Evolutionary conservation across 768 basidiomycete species (phyloP).

Genomic region (Termitomyces sp.): DNA sequence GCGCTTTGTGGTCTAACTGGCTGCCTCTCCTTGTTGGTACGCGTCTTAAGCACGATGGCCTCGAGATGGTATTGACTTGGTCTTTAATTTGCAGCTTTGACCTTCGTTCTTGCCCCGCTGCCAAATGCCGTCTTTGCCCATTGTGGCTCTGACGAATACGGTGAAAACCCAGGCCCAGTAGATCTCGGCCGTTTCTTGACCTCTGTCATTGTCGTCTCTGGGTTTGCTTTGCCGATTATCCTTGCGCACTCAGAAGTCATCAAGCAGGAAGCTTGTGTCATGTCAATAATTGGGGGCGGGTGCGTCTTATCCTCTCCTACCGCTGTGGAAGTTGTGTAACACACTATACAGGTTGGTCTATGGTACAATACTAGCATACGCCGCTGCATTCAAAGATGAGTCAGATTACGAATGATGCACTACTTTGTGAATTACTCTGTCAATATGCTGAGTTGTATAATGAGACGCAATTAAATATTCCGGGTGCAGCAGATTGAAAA

Average conservation of each 20-base stretch:
- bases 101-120: conserved; percentile 91
- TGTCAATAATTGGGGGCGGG: conserved; percentile 95
- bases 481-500: background rate
- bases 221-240: conserved; percentile 88
- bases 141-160: conserved; percentile 87
- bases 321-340: background rate
- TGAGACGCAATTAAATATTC: background rate
- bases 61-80: background rate
- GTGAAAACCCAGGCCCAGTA: conserved; percentile 61
- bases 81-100: conserved; percentile 51
- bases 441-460: conserved; percentile 9
- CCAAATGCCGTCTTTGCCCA: conserved; percentile 94
- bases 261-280: conserved; percentile 73
- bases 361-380: conserved; percentile 85
- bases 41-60: conserved; percentile 20
- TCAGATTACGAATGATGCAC: conserved; percentile 68
- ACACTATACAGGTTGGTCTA: conserved; percentile 61
- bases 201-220: conserved; percentile 83
- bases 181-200: conserved; percentile 97
- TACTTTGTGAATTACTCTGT: conserved; percentile 7
- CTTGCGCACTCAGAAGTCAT: conserved; percentile 91
- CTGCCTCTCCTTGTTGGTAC: conserved; percentile 91
- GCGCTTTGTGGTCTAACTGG: conserved; percentile 96
- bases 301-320: conserved; percentile 29
- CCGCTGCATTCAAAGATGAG: conserved; percentile 74